Percentiles rank a stretch among this genome's conserved stretches.
Evolutionary conservation across 805 yeast genomes (phyloP).

Genomic region (Candida bentonensis): DNA sequence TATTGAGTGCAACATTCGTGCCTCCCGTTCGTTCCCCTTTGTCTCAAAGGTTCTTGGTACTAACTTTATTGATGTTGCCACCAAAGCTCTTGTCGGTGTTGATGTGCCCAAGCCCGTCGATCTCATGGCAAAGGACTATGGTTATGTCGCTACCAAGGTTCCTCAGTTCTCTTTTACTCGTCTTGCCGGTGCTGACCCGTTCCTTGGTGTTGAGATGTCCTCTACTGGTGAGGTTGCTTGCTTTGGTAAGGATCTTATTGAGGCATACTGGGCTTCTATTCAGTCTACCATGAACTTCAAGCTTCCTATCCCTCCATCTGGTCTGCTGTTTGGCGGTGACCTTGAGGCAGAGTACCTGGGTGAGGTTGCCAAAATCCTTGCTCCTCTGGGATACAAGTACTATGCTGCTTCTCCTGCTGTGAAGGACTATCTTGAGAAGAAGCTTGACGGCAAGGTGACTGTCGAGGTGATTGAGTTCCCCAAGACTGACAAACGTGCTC

Average conservation of each 20-base stretch:
- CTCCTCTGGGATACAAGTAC: constrained; percentile 66
- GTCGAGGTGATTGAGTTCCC: constrained; percentile 78
- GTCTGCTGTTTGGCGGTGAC: constrained; percentile 92
- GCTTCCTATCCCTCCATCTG: constrained; percentile 80
- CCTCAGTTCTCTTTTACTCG: constrained; percentile 97
- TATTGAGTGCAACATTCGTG: constrained; percentile 96
- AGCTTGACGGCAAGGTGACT: constrained; percentile 25
- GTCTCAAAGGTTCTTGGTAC: constrained; percentile 95
- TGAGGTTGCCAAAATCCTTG: constrained; percentile 52
- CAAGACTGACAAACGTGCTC: constrained; percentile 78
- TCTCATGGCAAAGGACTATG: constrained; percentile 75
- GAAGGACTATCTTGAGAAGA: constrained; percentile 47
- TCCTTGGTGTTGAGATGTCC: constrained; percentile 97
- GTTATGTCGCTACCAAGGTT: constrained; percentile 83
- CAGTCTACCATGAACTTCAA: constrained; percentile 96
- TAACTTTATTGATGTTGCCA: constrained; percentile 93
- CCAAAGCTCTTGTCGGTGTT: constrained; percentile 89
- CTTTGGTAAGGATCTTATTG: constrained; percentile 91
- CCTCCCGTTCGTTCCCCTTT: constrained; percentile 98
- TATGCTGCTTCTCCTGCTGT: constrained; percentile 66
- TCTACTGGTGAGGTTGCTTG: constrained; percentile 98
- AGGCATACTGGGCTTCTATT: constrained; percentile 96
- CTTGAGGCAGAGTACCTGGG: constrained; percentile 56
- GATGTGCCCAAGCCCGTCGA: constrained; percentile 82
- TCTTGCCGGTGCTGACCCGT: constrained; percentile 95